Evolutionary conservation across 2,329 filamentous ascomycete species (phyloP).

Genomic region (Arachnopeziza araneosa): DNA sequence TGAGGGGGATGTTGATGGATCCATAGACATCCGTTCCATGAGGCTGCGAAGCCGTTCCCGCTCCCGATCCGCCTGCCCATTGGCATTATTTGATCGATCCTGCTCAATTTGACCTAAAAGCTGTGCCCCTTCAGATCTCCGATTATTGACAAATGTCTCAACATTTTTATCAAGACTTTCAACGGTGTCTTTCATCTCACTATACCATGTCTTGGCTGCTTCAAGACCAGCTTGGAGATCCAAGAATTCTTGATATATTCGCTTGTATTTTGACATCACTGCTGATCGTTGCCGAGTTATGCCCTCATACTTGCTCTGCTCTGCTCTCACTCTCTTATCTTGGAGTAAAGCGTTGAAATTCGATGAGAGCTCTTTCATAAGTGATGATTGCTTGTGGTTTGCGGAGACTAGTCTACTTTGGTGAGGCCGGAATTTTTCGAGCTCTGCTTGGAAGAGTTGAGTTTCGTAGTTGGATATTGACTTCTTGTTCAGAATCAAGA

Average conservation of each 20-base stretch:
- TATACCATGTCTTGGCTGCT: conserved; percentile 88
- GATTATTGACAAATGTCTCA: conserved; percentile 93
- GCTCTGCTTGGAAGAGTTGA: conserved; percentile 87
- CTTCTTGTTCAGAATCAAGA: conserved; percentile 97
- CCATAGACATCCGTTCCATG: conserved; percentile 95
- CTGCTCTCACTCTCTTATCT: conserved; percentile 86
- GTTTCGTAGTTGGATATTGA: conserved; percentile 86
- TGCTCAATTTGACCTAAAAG: conserved; percentile 71
- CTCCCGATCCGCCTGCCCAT: conserved; percentile 61
- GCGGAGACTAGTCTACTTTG: conserved; percentile 88
- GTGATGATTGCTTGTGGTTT: conserved; percentile 86
- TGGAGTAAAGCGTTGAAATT: conserved; percentile 84
- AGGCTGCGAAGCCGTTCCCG: conserved; percentile 78
- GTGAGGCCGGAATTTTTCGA: conserved; percentile 95
- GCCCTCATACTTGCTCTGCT: conserved; percentile 91
- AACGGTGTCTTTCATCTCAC: conserved; percentile 91
- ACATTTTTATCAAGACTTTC: conserved; percentile 93
- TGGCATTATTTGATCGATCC: conserved; percentile 27
- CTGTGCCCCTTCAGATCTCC: conserved; percentile 83
- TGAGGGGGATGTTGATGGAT: conserved; percentile 45
- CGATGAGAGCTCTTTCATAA: conserved; percentile 91
- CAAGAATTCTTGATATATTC: conserved; percentile 86
- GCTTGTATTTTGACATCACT: conserved; percentile 82
- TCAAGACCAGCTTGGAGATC: conserved; percentile 81
- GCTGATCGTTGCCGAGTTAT: conserved; percentile 77